Percentiles rank a stretch among this genome's conserved stretches.
These are phyloP conservation scores for Nicotiana paniculata DNA, from an alignment of 257 asterid genomes.

Conservation along the genomic window DNA sequence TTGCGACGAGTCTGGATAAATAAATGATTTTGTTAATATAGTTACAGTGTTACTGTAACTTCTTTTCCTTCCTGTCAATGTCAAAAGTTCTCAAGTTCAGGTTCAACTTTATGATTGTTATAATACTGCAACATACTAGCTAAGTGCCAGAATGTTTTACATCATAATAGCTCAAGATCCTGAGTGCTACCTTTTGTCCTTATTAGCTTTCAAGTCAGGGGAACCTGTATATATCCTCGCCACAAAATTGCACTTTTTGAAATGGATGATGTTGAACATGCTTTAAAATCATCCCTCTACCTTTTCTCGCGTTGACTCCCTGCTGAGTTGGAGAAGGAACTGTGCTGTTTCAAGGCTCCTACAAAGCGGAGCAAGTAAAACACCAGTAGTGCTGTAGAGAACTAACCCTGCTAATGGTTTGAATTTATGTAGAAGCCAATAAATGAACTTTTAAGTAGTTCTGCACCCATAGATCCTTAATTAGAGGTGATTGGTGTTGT, in stretches of 20 bases:
- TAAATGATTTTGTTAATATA: background rate
- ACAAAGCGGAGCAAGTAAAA: background rate
- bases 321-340: background rate
- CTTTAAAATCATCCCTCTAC: background rate
- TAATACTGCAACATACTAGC: background rate
- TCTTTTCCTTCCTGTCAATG: background rate
- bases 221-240: background rate
- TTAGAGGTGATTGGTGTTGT: background rate
- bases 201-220: background rate
- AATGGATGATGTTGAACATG: background rate
- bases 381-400: no score
- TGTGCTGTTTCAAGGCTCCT: background rate
- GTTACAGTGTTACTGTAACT: background rate
- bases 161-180: background rate
- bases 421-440: background rate
- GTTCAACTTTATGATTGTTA: no score
- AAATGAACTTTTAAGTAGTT: background rate
- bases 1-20: background rate
- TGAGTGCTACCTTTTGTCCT: background rate
- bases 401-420: no score
- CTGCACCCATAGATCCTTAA: background rate
- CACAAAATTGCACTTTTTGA: background rate
- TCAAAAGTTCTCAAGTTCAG: background rate
- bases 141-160: background rate
- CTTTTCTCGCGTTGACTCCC: background rate